Conservation (phyloP, 768 basidiomycete species). For the Mycena kentingensis region DNA sequence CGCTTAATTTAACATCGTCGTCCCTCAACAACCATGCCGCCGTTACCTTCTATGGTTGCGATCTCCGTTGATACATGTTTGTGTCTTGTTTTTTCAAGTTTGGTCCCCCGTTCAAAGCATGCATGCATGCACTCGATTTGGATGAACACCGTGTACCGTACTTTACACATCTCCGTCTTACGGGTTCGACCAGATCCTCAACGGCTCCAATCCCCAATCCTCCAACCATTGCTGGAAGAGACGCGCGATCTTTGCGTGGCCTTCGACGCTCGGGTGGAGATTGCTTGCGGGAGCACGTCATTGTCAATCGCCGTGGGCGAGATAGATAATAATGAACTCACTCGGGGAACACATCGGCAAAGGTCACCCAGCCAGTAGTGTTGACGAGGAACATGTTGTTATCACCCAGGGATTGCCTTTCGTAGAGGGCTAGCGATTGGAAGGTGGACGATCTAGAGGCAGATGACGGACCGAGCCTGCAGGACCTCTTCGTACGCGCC, state of each 20-base stretch:
- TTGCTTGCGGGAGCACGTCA: conserved; percentile 35
- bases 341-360: conserved; percentile 50
- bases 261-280: conserved; percentile 47
- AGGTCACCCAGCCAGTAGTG: conserved; percentile 57
- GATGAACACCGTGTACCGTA: no score
- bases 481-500: conserved; percentile 49
- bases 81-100: no score
- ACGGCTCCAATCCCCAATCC: conserved; percentile 45
- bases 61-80: no score
- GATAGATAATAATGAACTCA: conserved; percentile 24
- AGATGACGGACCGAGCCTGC: conserved; percentile 33
- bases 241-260: conserved; percentile 49
- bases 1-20: no score
- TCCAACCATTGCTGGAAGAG: conserved; percentile 46
- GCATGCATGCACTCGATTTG: no score
- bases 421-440: background rate
- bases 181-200: conserved; percentile 9
- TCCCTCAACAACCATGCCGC: no score
- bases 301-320: no score
- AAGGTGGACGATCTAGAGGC: background rate
- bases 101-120: no score
- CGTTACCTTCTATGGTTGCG: no score
- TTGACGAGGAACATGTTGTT: conserved; percentile 53
- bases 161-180: no score
- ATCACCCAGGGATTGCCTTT: conserved; percentile 45